Conservation (phyloP, 139 green algal genomes). For the Tetradesmus obliquus region DNA sequence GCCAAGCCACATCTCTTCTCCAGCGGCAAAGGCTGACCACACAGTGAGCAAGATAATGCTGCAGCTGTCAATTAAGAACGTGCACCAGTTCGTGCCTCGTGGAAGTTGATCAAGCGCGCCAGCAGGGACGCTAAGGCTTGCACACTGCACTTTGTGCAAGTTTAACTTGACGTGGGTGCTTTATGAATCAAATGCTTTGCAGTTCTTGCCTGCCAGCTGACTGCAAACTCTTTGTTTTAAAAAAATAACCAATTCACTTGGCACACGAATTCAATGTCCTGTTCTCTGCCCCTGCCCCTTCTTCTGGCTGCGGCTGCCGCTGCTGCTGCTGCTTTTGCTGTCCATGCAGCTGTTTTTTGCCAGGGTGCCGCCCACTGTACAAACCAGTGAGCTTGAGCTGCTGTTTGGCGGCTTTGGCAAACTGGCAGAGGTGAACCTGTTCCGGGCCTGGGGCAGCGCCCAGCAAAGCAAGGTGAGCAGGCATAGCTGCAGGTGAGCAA, state of each 20-base stretch:
- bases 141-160: too few species aligned
- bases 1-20: background rate
- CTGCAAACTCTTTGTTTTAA: too few species aligned
- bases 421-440: slow-evolving; percentile 43
- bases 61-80: too few species aligned
- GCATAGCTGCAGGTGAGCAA: background rate
- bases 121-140: background rate
- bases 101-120: background rate
- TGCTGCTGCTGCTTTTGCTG: background rate
- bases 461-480: slow-evolving; percentile 39
- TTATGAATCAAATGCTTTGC: too few species aligned
- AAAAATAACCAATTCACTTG: too few species aligned
- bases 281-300: background rate
- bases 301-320: background rate
- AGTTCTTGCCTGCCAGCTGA: too few species aligned
- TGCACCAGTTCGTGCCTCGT: too few species aligned
- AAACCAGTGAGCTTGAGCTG: slow-evolving; percentile 16
- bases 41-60: too few species aligned
- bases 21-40: background rate
- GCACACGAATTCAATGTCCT: background rate
- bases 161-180: too few species aligned
- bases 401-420: slow-evolving; percentile 42
- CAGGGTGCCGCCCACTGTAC: slow-evolving; percentile 32
- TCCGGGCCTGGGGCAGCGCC: slow-evolving; percentile 37
- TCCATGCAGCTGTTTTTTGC: slow-evolving; percentile 41